These are phyloP conservation scores for Austroboletus niveus DNA, from an alignment of 1,284 basidiomycete species.

Conservation along the genomic window DNA sequence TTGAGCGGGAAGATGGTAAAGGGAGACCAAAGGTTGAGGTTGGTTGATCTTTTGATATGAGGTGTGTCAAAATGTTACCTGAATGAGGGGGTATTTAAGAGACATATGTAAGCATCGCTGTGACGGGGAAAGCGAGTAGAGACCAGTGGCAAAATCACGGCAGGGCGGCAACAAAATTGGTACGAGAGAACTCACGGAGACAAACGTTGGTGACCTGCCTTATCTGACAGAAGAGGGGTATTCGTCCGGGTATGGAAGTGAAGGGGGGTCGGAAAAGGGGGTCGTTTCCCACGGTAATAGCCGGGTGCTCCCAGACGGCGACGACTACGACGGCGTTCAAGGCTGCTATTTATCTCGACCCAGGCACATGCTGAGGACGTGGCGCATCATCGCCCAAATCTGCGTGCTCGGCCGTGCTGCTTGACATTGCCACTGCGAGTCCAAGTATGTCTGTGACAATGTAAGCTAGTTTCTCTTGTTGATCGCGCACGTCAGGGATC, in stretches of 20 bases:
- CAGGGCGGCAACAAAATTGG: slow-evolving; percentile 14
- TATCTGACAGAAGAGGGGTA: slow-evolving; percentile 8
- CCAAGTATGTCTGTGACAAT: slow-evolving; percentile 5
- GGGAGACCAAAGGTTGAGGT: background rate
- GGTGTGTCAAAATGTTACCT: slow-evolving; percentile 4
- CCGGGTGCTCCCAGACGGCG: slow-evolving; percentile 10
- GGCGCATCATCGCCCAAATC: slow-evolving; percentile 12
- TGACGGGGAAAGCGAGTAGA: background rate
- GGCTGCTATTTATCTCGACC: slow-evolving; percentile 5
- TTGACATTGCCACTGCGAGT: background rate
- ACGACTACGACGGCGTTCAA: background rate
- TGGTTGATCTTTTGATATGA: slow-evolving; percentile 4
- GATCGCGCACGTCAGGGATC: slow-evolving; percentile 4
- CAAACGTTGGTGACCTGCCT: slow-evolving; percentile 24
- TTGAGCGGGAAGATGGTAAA: slow-evolving; percentile 3
- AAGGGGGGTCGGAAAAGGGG: slow-evolving; percentile 9
- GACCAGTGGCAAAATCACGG: slow-evolving; percentile 17
- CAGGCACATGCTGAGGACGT: slow-evolving; percentile 16
- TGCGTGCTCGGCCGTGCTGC: slow-evolving; percentile 19
- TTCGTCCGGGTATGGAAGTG: slow-evolving; percentile 3
- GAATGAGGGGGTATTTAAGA: slow-evolving; percentile 3
- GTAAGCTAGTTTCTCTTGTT: background rate
- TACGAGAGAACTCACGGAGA: slow-evolving; percentile 10
- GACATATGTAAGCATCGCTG: slow-evolving; percentile 10
- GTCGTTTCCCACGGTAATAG: slow-evolving; percentile 11